Evolutionary conservation across 2,329 filamentous ascomycete species (phyloP).

Genomic region (Trichophyton mentagrophytes): DNA sequence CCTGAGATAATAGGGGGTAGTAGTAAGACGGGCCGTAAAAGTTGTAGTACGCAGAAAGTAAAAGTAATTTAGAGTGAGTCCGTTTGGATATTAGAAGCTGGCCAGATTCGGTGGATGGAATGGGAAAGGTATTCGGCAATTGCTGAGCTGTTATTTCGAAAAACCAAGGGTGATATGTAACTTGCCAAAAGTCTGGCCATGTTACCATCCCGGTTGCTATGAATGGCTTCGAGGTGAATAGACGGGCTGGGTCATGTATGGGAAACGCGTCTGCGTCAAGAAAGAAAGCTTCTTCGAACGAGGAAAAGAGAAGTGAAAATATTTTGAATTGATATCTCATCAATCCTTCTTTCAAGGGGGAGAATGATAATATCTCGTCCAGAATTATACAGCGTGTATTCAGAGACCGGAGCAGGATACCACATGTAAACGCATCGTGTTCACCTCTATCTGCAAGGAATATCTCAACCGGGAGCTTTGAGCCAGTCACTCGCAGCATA

Average conservation of each 20-base stretch:
- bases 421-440: constrained; percentile 23
- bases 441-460: constrained; percentile 20
- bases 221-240: constrained; percentile 43
- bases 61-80: constrained; percentile 34
- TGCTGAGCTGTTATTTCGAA: constrained; percentile 34
- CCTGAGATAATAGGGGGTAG: constrained; percentile 34
- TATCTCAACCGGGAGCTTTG: constrained; percentile 27
- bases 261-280: constrained; percentile 48
- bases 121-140: constrained; percentile 19
- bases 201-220: constrained; percentile 40
- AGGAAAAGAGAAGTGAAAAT: constrained; percentile 45
- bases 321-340: constrained; percentile 46
- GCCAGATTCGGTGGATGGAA: constrained; percentile 40
- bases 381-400: constrained; percentile 22
- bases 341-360: constrained; percentile 42
- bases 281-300: constrained; percentile 47
- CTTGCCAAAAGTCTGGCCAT: constrained; percentile 45
- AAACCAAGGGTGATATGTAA: constrained; percentile 33
- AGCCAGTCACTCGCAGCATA: constrained; percentile 26
- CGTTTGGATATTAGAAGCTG: constrained; percentile 39
- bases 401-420: constrained; percentile 20
- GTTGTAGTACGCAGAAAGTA: constrained; percentile 45
- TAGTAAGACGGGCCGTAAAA: constrained; percentile 41
- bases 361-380: constrained; percentile 25
- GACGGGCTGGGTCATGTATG: constrained; percentile 30